Base-by-base conservation (phyloP, 1,139 yeast genomes). In the Magnusiomyces suaveolens region DNA sequence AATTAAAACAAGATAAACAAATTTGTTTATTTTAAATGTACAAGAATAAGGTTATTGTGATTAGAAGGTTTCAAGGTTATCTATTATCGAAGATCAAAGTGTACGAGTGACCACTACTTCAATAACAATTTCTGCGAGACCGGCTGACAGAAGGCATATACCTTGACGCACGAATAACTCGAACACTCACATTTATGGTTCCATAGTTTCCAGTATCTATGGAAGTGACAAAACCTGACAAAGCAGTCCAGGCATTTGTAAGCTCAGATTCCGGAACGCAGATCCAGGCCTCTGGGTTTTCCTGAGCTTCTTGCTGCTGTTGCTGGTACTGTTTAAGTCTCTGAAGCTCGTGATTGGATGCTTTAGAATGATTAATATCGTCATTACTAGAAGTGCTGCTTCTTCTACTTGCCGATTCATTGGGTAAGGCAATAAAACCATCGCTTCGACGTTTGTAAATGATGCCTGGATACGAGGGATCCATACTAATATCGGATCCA, bases 151-250 rank as follows among this genome's bases (percentile, higher is more conserved):
- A 60, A 38, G 60, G 53, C 43, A 65, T 56, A 51, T 63, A 63
- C 33, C 62, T 56, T 6, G 67, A 62, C 0, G 66, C 64, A 25
- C 66, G 52, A 14, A 65, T 58, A 3, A 65, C 66, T 23, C 64
- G 38, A 2, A 65, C 55, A 8, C 64, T 57, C 4, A 60, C 62
- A 2, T 56, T 52, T 6, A 55, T 48, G 18, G 43, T 51, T n/a
- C 55, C 58, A 46, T 54, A 52, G 43, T 53, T 55, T 48, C 60
- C 53, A 50, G 54, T 51, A 49, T 47, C 58, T 43, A 44, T 43
- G 6, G 50, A 29, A 26, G 51, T 44, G 23, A 32, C 52, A 44
- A 59, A 60, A 43, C 65, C 70, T 46, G 63, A 63, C 25, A 60
- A 61, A 10, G 62, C 65, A 32, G 59, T 57, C 63, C 64, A 63